phyloP scores from a whole-genome alignment of 139 green algal genomes.

The Chlorella sorokiniana region DNA sequence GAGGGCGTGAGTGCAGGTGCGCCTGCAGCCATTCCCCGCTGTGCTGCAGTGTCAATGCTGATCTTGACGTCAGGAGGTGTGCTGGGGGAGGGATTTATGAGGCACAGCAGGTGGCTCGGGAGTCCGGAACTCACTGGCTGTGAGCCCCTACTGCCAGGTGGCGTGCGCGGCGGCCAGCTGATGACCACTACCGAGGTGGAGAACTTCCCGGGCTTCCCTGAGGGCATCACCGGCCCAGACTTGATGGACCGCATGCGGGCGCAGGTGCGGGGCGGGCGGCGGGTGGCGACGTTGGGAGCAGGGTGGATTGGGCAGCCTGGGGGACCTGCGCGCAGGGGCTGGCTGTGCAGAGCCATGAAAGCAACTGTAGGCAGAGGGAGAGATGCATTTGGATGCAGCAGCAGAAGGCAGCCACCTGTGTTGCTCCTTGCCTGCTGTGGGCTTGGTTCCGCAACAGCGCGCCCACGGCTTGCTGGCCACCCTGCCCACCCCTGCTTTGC shows the following conservation, averaged over 20 bases:
- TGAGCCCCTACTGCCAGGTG: constrained; percentile 53
- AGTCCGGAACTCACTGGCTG: background rate
- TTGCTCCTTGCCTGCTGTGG: background rate
- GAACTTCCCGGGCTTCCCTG: constrained; percentile 95
- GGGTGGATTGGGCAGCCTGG: no score
- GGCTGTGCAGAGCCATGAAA: no score
- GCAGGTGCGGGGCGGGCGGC: constrained; percentile 65
- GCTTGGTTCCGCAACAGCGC: no score
- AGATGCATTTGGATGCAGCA: background rate
- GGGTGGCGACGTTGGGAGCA: background rate
- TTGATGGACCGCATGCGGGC: constrained; percentile 96
- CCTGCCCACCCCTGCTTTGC: background rate
- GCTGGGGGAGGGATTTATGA: background rate
- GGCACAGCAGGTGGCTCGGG: background rate
- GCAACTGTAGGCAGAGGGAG: no score
- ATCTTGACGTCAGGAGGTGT: background rate
- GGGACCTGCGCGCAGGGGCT: no score
- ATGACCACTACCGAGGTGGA: constrained; percentile 96
- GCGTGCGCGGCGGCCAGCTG: constrained; percentile 92
- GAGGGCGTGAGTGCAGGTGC: constrained; percentile 69
- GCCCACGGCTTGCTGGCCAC: background rate
- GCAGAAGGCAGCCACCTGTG: no score
- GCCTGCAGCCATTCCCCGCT: background rate
- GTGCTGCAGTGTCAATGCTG: background rate
- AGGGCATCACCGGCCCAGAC: constrained; percentile 96